Base-by-base conservation (phyloP, 768 basidiomycete species). In the Postia placenta region DNA sequence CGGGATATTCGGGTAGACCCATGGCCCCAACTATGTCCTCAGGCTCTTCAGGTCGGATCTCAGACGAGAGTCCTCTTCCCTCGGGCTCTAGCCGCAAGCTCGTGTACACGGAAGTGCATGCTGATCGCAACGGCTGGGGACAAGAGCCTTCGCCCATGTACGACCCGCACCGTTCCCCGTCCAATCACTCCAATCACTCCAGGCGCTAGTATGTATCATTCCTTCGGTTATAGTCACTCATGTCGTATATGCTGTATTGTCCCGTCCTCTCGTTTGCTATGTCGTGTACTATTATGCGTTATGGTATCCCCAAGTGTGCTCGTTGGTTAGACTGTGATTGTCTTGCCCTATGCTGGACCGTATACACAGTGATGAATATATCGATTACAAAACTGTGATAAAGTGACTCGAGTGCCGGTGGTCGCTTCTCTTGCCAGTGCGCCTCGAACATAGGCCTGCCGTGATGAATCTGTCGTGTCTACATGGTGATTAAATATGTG, bases 61-160 rank as follows among this genome's bases (percentile, higher is more conserved):
- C 11, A 9, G 33, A 33, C 35, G 42, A 35, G 22, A 27, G 47
- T n/a, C 47, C 47, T 4, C 51, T 27, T 3, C 24, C 36, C 11
- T 40, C 39, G 14, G 33, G 14, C 19, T 22, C 40, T 24, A 26
- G 17, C 11, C 42, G 42, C 24, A 43, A 43, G 26, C 26, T 43
- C n/a, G 42, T 43, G 15, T 43, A 43, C 26, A 43, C 42, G 4
- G 42, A 43, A 26, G 42, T 43, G 11, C 42, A 43, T 28, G 22
- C 42, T 26, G 42, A 43, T n/a, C n/a, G 42, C 22, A 25, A 14
- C 6, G 37, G 35, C 4, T 17, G 3, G 5, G 25, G 14, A 6
- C 37, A 37, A 7, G 22, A 33, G 6, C 15, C 11, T 17, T 24
- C 33, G 15, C 15, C 30, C 15, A 15, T 33, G 7, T 15, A 33